Evolutionary conservation across 306 rosid genomes (phyloP).

Genomic region (Dicorynia guianensis): DNA sequence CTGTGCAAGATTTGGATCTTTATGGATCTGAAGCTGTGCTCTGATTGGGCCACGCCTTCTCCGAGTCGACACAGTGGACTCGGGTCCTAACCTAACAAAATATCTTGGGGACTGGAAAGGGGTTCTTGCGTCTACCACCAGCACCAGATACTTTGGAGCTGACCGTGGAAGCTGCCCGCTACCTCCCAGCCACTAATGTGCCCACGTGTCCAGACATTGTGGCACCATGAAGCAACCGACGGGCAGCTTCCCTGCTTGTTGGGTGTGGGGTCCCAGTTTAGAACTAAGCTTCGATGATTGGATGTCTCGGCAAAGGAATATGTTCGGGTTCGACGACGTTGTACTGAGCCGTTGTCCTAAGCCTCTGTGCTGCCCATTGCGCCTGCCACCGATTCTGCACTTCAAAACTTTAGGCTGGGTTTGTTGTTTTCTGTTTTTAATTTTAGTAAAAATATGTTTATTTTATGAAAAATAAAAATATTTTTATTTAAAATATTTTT

Average conservation of each 20-base stretch:
- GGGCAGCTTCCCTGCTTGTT: neutral
- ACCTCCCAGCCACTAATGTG: constrained; percentile 21
- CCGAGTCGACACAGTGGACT: neutral
- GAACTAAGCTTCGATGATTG: neutral
- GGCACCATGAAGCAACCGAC: neutral
- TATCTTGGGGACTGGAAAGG: constrained; percentile 34
- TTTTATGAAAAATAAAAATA: no score
- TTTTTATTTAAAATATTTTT: no score
- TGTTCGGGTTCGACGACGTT: no score
- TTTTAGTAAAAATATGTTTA: no score
- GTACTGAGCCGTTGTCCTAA: no score
- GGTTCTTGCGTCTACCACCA: constrained; percentile 21
- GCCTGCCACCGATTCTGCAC: no score
- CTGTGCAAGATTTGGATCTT: neutral
- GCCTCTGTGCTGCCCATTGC: no score
- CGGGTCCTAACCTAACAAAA: neutral
- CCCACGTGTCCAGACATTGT: neutral
- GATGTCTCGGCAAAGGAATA: no score
- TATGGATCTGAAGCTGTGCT: constrained; percentile 43
- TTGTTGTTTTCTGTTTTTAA: no score
- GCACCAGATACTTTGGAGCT: constrained; percentile 49
- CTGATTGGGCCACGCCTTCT: constrained; percentile 41
- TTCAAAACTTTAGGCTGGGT: no score
- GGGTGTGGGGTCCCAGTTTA: neutral
- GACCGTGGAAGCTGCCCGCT: constrained; percentile 20